Evolutionary conservation across 306 rosid species (phyloP).

Genomic region (Quercus rubra): DNA sequence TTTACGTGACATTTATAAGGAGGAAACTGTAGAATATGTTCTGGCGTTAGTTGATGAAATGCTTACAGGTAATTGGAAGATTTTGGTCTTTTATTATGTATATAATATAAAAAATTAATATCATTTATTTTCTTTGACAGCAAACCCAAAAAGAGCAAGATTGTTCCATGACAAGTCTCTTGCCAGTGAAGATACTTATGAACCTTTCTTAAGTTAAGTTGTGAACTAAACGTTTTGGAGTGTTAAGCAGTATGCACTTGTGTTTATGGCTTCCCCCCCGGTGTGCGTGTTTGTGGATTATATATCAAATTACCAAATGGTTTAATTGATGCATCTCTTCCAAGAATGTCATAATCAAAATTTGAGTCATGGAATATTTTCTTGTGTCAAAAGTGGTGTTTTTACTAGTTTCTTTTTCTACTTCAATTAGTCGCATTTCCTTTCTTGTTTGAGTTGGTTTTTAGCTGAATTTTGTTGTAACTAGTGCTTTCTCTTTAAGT

Average conservation of each 20-base stretch:
- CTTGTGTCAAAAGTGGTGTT: too few relatives aligned
- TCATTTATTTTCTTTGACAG: constrained; percentile 40
- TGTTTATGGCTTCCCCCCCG: neutral
- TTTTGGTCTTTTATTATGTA: neutral
- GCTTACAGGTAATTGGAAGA: constrained; percentile 66
- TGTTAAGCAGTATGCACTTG: neutral
- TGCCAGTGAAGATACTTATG: constrained; percentile 72
- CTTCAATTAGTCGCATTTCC: too few relatives aligned
- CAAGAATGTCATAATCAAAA: neutral
- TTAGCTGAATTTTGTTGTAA: too few relatives aligned
- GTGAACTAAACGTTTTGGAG: constrained; percentile 1
- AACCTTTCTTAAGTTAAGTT: constrained; percentile 85
- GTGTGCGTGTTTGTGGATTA: neutral
- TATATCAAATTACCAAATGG: neutral
- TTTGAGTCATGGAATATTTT: too few relatives aligned
- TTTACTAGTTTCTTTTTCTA: too few relatives aligned
- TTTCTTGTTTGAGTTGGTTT: too few relatives aligned
- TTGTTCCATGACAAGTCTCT: constrained; percentile 81
- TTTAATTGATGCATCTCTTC: neutral
- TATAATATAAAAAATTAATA: constrained; percentile 4
- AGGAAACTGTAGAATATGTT: constrained; percentile 90
- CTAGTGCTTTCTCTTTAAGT: too few relatives aligned
- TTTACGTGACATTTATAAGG: constrained; percentile 81
- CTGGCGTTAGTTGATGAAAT: constrained; percentile 85
- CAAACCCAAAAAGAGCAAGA: constrained; percentile 86